phyloP scores from a whole-genome alignment of 495 filamentous ascomycete genomes.

The Lophium mytilinum region DNA sequence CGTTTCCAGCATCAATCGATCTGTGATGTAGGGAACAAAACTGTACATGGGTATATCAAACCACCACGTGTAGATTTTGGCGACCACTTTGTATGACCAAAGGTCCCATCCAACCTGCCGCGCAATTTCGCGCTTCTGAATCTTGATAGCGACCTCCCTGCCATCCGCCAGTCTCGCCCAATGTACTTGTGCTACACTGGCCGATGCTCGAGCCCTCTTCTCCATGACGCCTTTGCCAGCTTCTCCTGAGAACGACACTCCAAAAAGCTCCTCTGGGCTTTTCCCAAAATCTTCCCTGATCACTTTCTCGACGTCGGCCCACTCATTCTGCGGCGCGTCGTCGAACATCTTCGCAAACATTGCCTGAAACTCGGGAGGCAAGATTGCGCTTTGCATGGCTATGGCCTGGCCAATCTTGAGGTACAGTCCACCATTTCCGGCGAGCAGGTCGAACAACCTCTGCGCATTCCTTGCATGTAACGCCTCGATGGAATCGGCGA shows the following conservation, averaged over 20 bases:
- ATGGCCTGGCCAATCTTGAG: conserved; percentile 98
- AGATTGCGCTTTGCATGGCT: conserved; percentile 90
- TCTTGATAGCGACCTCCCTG: conserved; percentile 85
- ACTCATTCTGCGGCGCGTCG: conserved; percentile 91
- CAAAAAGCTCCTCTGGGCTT: conserved; percentile 80
- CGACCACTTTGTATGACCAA: conserved; percentile 88
- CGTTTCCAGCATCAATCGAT: conserved; percentile 81
- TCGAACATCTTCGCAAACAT: conserved; percentile 98
- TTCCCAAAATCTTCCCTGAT: conserved; percentile 79
- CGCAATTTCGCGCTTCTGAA: conserved; percentile 91
- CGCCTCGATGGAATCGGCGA: conserved; percentile 56
- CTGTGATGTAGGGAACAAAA: conserved; percentile 81
- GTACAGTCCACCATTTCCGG: conserved; percentile 84
- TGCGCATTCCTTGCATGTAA: conserved; percentile 78
- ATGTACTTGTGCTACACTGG: conserved; percentile 92
- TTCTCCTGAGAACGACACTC: conserved; percentile 66
- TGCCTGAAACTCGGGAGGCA: conserved; percentile 87
- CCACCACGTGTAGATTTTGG: conserved; percentile 63
- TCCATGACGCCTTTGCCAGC: conserved; percentile 75
- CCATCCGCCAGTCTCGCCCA: conserved; percentile 82
- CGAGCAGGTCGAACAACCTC: conserved; percentile 67
- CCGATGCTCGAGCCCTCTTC: conserved; percentile 73
- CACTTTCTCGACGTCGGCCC: conserved; percentile 79
- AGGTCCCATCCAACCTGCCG: conserved; percentile 87
- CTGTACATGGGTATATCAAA: conserved; percentile 87